Base-by-base conservation (phyloP, 1,139 yeast genomes). In the Meyerozyma elateridarum region DNA sequence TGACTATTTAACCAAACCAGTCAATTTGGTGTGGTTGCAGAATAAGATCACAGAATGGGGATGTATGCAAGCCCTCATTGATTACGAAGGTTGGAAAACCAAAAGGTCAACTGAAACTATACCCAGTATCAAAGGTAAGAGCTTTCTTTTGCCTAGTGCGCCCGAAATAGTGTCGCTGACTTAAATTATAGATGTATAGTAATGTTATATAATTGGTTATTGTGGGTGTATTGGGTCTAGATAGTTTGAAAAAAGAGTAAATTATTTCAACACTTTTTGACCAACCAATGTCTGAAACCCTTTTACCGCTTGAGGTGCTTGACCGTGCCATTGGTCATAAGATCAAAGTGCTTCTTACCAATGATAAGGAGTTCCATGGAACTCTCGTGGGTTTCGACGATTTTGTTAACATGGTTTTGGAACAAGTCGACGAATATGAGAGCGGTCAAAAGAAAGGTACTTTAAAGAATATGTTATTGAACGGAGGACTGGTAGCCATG, bases 21-120 rank as follows among this genome's bases (percentile, higher is more conserved):
- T 93, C 9, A 89, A 88, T 49, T 68, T 91, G 48, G 88, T 80
- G 25, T 91, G 98, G 98, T 66, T 91, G 34, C 88, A 89, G 48
- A 87, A 85, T 50, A 91, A 91, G 60, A 85, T 91, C 38, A 85
- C 91, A 4, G 98, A 91, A 59, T 89, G 97, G 97, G 93, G 93
- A 2, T 79, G 85, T 51, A 91, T 91, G 98, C 98, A 91, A 61
- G 97, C 97, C 1, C 64, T 91, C 38, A 89, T 91, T 55, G 95
- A 91, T 59, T 91, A 85, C 56, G 96, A 91, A 56, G 94, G 95
- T 21, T 91, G 96, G 96, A 80, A 80, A 40, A 51, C 51, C 11
- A 64, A 61, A 36, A 35, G 44, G 11, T 20, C 33, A 38, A 54
- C 29, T 12, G 27, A 24, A 12, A 18, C 18, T 3, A 13, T 15